These are phyloP conservation scores for Fusarium tanahbumbuense DNA, from an alignment of 2,329 filamentous ascomycete species.

Conservation along the genomic window DNA sequence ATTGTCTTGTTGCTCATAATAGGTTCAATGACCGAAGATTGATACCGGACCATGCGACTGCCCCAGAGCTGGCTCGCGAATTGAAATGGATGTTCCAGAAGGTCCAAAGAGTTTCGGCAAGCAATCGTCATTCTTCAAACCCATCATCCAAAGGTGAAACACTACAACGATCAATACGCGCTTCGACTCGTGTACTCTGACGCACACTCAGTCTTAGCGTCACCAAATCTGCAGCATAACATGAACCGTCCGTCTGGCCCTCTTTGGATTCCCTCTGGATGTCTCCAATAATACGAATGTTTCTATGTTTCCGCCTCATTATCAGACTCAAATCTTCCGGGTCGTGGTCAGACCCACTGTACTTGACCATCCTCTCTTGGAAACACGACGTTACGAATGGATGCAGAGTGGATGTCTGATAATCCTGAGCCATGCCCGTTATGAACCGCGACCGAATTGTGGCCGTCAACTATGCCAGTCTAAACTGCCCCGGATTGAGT, in stretches of 20 bases:
- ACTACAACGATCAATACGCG: slow-evolving; percentile 30
- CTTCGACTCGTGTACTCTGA: slow-evolving; percentile 27
- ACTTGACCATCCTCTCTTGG: slow-evolving; percentile 31
- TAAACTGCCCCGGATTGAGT: slow-evolving; percentile 38
- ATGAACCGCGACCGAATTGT: slow-evolving; percentile 46
- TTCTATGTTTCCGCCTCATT: slow-evolving; percentile 35
- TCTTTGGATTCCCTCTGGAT: slow-evolving; percentile 19
- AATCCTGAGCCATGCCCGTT: slow-evolving; percentile 35
- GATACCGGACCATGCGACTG: slow-evolving; percentile 21
- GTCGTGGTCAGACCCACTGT: slow-evolving; percentile 26
- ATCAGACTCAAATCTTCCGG: slow-evolving; percentile 11
- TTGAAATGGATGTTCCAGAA: slow-evolving; percentile 44
- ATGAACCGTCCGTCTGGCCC: slow-evolving; percentile 27
- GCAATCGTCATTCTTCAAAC: slow-evolving; percentile 31
- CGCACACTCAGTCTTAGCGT: slow-evolving; percentile 21
- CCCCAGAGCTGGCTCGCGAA: slow-evolving; percentile 36
- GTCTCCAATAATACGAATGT: slow-evolving; percentile 34
- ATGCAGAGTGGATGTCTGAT: slow-evolving; percentile 38
- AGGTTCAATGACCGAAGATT: slow-evolving; percentile 4
- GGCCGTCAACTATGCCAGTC: slow-evolving; percentile 32
- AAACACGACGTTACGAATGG: slow-evolving; percentile 24
- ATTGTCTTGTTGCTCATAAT: slow-evolving; percentile 21
- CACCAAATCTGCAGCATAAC: slow-evolving; percentile 22
- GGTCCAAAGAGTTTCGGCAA: slow-evolving; percentile 31
- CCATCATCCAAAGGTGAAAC: slow-evolving; percentile 40